Percentiles rank a stretch among this genome's conserved stretches.
Conservation (phyloP, 31 red algal genomes). For the Odonthalia washingtoniensis region DNA sequence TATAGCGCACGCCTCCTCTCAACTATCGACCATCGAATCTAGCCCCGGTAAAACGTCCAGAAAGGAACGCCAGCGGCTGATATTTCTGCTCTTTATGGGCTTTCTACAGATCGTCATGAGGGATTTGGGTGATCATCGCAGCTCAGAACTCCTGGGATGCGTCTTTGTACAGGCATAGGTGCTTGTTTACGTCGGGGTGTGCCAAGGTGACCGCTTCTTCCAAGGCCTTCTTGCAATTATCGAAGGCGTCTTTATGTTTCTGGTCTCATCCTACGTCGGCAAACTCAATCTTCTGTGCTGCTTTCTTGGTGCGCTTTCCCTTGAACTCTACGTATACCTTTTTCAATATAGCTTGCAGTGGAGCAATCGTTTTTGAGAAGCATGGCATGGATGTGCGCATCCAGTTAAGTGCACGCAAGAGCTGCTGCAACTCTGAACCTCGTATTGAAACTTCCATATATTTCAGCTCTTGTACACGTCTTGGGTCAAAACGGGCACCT, state of each 20-base stretch:
- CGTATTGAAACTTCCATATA: background rate
- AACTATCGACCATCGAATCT: constrained; percentile 20
- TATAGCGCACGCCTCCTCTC: constrained; percentile 24
- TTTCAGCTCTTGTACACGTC: background rate
- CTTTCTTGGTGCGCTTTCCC: constrained; percentile 23
- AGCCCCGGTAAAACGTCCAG: constrained; percentile 13
- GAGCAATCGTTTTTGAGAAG: constrained; percentile 5
- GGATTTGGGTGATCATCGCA: constrained; percentile 17
- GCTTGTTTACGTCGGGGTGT: constrained; percentile 23
- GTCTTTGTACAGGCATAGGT: constrained; percentile 40
- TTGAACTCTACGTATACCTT: background rate
- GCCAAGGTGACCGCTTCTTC: constrained; percentile 8
- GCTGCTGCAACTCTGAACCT: constrained; percentile 20
- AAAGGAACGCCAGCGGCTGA: constrained; percentile 24
- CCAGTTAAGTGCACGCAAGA: constrained; percentile 24
- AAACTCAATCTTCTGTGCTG: background rate
- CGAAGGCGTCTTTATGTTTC: constrained; percentile 17
- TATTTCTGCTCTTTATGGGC: background rate
- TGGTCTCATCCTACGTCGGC: background rate
- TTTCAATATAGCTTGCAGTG: constrained; percentile 14
- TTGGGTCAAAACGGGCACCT: background rate
- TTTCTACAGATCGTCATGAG: background rate
- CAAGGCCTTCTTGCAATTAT: constrained; percentile 19
- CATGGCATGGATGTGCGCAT: background rate
- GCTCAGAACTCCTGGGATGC: constrained; percentile 23